A percentile compares a stretch with the other conserved stretches of the same genome.
These are phyloP conservation scores for Bombardia bombarda DNA, from an alignment of 495 filamentous ascomycete species.

Conservation along the genomic window DNA sequence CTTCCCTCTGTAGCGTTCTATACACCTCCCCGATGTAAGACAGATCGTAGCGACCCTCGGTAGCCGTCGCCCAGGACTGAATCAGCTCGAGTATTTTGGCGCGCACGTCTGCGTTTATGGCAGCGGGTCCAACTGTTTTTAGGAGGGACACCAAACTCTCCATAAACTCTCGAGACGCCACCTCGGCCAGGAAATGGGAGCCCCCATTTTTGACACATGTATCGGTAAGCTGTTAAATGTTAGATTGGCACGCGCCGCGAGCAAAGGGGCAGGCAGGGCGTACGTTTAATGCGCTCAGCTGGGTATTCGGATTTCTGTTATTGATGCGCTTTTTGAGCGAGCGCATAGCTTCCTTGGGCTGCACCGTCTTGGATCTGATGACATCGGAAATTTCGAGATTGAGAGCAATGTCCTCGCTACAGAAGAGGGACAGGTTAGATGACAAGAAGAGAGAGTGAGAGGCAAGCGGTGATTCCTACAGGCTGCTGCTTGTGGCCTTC, in stretches of 20 bases:
- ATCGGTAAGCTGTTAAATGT: constrained; percentile 61
- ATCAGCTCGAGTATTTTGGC: constrained; percentile 87
- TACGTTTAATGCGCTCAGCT: constrained; percentile 87
- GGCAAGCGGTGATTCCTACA: constrained; percentile 46
- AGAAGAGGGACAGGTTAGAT: constrained; percentile 11
- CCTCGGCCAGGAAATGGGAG: constrained; percentile 89
- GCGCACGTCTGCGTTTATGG: constrained; percentile 77
- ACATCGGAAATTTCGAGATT: constrained; percentile 96
- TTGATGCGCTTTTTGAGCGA: constrained; percentile 88
- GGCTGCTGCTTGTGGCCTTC: constrained; percentile 82
- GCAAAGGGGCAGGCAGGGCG: constrained; percentile 7
- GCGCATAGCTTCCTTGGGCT: constrained; percentile 95
- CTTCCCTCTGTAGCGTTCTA: constrained; percentile 68
- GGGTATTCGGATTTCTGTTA: constrained; percentile 93
- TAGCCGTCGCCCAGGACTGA: constrained; percentile 86
- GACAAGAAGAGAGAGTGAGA: neutral
- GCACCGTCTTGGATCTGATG: constrained; percentile 92
- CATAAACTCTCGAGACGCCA: constrained; percentile 96
- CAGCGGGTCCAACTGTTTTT: constrained; percentile 65
- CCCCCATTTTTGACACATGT: constrained; percentile 98
- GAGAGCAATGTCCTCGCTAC: constrained; percentile 91
- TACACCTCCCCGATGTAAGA: constrained; percentile 86
- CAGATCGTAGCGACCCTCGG: constrained; percentile 76
- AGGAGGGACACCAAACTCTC: constrained; percentile 88
- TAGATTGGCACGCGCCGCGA: neutral